phyloP scores from a whole-genome alignment of 1,139 yeast species.

The Hemisphaericaspora xylofermentans region DNA sequence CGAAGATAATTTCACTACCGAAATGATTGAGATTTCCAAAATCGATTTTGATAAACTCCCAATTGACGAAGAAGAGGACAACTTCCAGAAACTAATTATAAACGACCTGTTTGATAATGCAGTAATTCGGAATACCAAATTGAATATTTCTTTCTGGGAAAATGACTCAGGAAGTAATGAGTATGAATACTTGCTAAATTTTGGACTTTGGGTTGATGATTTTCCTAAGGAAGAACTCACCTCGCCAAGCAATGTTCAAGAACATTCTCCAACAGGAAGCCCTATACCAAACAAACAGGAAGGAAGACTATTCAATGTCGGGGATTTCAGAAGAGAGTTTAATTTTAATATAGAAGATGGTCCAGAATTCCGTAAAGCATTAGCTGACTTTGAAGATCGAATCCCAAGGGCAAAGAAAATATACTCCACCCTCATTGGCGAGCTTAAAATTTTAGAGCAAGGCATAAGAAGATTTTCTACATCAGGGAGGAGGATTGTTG shows the following conservation, averaged over 20 bases:
- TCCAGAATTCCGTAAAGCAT: conserved; percentile 64
- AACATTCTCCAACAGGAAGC: background rate
- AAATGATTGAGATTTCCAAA: conserved; percentile 23
- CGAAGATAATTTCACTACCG: conserved; percentile 5
- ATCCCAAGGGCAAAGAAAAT: conserved; percentile 49
- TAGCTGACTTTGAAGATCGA: conserved; percentile 53
- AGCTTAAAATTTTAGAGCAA: conserved; percentile 31
- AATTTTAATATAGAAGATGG: conserved; percentile 60
- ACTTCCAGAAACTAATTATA: conserved; percentile 27
- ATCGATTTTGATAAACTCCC: conserved; percentile 29
- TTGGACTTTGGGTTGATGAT: conserved; percentile 32
- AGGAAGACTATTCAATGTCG: conserved; percentile 12
- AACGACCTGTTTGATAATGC: conserved; percentile 29
- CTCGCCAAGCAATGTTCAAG: background rate
- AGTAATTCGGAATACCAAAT: conserved; percentile 18
- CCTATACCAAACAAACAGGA: conserved; percentile 5
- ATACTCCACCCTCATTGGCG: conserved; percentile 35
- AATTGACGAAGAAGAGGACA: conserved; percentile 19
- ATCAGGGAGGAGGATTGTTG: conserved; percentile 25
- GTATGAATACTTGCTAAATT: conserved; percentile 25
- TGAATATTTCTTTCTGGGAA: conserved; percentile 34
- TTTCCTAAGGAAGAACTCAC: background rate
- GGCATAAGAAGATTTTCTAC: conserved; percentile 19
- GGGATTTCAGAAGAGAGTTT: conserved; percentile 31
- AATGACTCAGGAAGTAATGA: conserved; percentile 17